Evolutionary conservation across 2,329 filamentous ascomycete genomes (phyloP), one percentile per base, ranked within the genome.

Genomic region (Neofusicoccum sp.): DNA sequence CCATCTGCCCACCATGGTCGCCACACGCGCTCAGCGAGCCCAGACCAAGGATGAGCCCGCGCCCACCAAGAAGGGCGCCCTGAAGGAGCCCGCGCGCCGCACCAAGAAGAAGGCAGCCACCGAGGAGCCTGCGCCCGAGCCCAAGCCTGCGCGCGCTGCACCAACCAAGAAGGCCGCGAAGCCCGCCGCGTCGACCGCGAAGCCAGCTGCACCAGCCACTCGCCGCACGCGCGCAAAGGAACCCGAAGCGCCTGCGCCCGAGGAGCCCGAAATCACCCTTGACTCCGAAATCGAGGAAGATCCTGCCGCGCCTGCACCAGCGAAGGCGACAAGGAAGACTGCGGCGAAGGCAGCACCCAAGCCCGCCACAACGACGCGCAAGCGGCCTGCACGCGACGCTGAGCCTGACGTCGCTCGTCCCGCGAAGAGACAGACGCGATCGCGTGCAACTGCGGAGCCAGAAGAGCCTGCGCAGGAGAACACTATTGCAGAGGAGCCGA

Each of bases 1-100:
- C 8, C 24, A 20, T n/a, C 40, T 7, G 20, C 53, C 38, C 58
- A 62, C 24, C 26, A 63, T 61, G 53, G 63, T 63, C 31, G 54
- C 58, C 41, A 63, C 61, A 30, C 58, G 63, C 49, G 58, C 61
- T 2, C 58, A 62, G 24, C 58, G 61, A 30, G 47, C 33, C 20
- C 54, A 53, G n/a, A 56, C 34, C 33, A 61, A 61, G 47, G 58
- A 54, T 20, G 61, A 60, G 30, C 40, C 61, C 20, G 31, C 49
- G 14, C 28, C 54, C 26, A 26, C 57, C 30, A 47, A 56, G 31
- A 26, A 49, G 14, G 47, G 43, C 41, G 59, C 62, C 24, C 28
- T 59, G 14, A 45, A 51, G 38, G 49, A 57, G 26, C 61, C 60
- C 26, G 51, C 49, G 11, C 60, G 54, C 12, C 53, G 53, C 44